Conservation (phyloP, 1,139 yeast genomes). For the Diutina scorzettiae region DNA sequence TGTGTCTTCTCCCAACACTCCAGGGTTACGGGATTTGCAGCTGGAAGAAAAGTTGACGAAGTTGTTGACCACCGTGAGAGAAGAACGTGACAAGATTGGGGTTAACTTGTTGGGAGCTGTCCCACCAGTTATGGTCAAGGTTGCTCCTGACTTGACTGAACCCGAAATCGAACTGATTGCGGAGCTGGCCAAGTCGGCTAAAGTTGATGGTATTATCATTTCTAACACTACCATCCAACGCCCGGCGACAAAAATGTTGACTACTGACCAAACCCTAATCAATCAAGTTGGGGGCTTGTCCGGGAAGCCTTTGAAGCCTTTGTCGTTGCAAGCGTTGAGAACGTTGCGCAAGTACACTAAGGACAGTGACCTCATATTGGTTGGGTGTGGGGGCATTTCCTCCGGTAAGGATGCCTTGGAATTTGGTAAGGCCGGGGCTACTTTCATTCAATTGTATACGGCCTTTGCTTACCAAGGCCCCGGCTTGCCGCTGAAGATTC, state of each 20-base stretch:
- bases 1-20: conserved; percentile 95
- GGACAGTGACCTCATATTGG: conserved; percentile 55
- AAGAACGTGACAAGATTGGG: conserved; percentile 39
- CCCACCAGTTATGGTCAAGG: conserved; percentile 78
- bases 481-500: conserved; percentile 66
- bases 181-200: conserved; percentile 59
- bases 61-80: conserved; percentile 52
- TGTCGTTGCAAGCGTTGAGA: conserved; percentile 58
- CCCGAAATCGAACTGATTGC: conserved; percentile 79
- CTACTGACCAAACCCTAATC: conserved; percentile 29
- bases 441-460: conserved; percentile 75
- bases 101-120: conserved; percentile 28
- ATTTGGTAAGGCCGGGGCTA: conserved; percentile 89
- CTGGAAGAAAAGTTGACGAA: conserved; percentile 59
- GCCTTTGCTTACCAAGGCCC: conserved; percentile 92
- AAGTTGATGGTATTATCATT: conserved; percentile 83
- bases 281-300: conserved; percentile 79
- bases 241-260: conserved; percentile 40
- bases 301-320: conserved; percentile 84
- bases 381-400: conserved; percentile 93
- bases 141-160: conserved; percentile 86
- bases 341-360: conserved; percentile 66
- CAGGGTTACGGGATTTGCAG: conserved; percentile 84
- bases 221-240: conserved; percentile 87
- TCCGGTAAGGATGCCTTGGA: conserved; percentile 81